Evolutionary conservation across 192 early-diverging fungal species (phyloP).

Genomic region (Entophlyctis luteolus): DNA sequence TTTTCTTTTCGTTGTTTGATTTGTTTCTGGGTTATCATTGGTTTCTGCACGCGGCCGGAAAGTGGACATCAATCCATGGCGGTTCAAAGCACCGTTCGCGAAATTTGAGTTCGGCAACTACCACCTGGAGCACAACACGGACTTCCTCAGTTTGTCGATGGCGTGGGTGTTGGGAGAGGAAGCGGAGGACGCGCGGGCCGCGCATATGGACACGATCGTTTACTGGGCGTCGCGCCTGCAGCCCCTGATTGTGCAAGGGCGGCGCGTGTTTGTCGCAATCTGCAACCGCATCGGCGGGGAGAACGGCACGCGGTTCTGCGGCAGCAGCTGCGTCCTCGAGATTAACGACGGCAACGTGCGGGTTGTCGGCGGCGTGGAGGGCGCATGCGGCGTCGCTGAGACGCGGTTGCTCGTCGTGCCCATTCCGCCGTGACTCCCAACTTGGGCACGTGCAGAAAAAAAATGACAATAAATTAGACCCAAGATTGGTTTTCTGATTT

Average conservation of each 20-base stretch:
- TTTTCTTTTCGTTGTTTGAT: too few species aligned
- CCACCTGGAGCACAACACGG: slow-evolving; percentile 35
- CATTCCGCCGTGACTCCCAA: too few species aligned
- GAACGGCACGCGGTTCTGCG: slow-evolving; percentile 19
- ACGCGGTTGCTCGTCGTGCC: not conserved
- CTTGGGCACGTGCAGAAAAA: not conserved
- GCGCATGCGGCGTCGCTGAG: not conserved
- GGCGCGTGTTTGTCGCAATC: slow-evolving; percentile 8
- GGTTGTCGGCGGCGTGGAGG: not conserved
- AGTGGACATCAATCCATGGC: slow-evolving; percentile 80
- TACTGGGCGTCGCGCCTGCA: slow-evolving; percentile 19
- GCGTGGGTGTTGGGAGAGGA: slow-evolving; percentile 56
- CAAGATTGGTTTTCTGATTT: too few species aligned
- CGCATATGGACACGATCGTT: not conserved
- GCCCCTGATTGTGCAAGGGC: not conserved
- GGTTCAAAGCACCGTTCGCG: slow-evolving; percentile 60
- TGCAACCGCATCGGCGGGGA: slow-evolving; percentile 14
- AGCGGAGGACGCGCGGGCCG: not conserved
- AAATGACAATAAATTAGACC: not conserved
- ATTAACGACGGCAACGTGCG: not conserved
- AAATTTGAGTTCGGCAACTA: slow-evolving; percentile 69
- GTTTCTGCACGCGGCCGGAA: too few species aligned
- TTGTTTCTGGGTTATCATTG: too few species aligned
- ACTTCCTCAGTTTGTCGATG: slow-evolving; percentile 41
- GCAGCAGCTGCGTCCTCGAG: slow-evolving; percentile 9